phyloP scores from a whole-genome alignment of 2,329 filamentous ascomycete genomes.

The Exophiala aquamarina region DNA sequence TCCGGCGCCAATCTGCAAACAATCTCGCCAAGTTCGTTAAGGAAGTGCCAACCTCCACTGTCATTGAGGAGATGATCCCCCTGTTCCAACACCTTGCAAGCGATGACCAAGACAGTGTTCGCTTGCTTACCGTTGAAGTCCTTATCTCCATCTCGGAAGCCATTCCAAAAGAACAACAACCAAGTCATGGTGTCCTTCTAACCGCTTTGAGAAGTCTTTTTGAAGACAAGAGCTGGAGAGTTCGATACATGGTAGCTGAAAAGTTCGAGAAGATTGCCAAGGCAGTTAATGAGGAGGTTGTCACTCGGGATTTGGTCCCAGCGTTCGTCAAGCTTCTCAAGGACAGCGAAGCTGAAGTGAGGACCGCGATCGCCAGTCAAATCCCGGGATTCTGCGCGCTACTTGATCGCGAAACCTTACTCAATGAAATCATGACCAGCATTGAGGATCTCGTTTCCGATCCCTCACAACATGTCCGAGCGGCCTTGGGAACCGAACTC shows the following conservation, averaged over 20 bases:
- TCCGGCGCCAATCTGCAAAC: conserved; percentile 92
- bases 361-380: conserved; percentile 94
- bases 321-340: conserved; percentile 97
- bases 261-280: conserved; percentile 99
- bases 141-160: conserved; percentile 95
- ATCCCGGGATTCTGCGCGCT: conserved; percentile 95
- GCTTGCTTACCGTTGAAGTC: conserved; percentile 92
- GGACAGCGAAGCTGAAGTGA: conserved; percentile 95
- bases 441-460: conserved; percentile 96
- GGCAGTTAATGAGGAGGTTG: conserved; percentile 95
- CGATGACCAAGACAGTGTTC: conserved; percentile 97
- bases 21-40: conserved; percentile 97
- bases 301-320: conserved; percentile 88
- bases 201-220: conserved; percentile 89
- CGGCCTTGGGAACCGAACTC: conserved; percentile 93
- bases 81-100: conserved; percentile 95
- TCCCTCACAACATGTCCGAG: conserved; percentile 92
- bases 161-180: conserved; percentile 96
- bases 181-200: conserved; percentile 89
- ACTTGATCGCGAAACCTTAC: conserved; percentile 80
- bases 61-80: conserved; percentile 98
- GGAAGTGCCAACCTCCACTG: conserved; percentile 86
- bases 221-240: conserved; percentile 99
- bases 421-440: conserved; percentile 94
- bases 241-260: conserved; percentile 98